These are phyloP conservation scores for Sambucus nigra DNA, from an alignment of 129 eudicot species.

Conservation along the genomic window DNA sequence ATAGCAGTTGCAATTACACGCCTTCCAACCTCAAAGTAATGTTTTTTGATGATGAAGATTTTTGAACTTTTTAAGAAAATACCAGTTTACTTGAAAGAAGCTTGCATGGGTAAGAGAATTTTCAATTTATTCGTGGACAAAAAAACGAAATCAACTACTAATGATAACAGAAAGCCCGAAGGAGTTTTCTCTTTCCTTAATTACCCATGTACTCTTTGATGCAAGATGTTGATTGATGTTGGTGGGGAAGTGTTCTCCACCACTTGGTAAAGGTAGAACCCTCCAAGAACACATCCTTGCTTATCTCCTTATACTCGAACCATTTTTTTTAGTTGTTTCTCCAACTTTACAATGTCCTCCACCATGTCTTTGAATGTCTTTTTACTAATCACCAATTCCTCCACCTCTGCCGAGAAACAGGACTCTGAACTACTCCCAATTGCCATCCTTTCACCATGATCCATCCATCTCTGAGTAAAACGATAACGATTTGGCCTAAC, in stretches of 20 bases:
- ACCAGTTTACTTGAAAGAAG: too few species aligned
- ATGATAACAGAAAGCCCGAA: too few species aligned
- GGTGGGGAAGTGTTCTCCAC: slow-evolving; percentile 43
- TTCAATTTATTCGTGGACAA: too few species aligned
- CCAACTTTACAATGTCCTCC: slow-evolving; percentile 24
- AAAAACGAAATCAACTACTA: too few species aligned
- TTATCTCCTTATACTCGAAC: slow-evolving; percentile 11
- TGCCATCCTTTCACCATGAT: slow-evolving; percentile 24
- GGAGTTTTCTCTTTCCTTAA: slow-evolving; percentile 4
- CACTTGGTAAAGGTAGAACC: slow-evolving; percentile 36
- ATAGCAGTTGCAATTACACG: too few species aligned
- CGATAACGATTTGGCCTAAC: slow-evolving; percentile 43
- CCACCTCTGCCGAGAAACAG: slow-evolving; percentile 50
- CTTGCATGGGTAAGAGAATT: too few species aligned
- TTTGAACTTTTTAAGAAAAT: too few species aligned
- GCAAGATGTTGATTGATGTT: slow-evolving; percentile 32
- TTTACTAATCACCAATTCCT: slow-evolving; percentile 23
- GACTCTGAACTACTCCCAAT: slow-evolving; percentile 28
- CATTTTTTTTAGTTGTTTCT: slow-evolving; percentile 19
- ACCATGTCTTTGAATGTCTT: slow-evolving; percentile 16
- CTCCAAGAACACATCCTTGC: slow-evolving; percentile 39
- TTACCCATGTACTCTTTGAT: neutral
- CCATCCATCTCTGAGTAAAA: slow-evolving; percentile 41
- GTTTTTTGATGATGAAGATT: too few species aligned
- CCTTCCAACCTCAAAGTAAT: too few species aligned